Percentiles rank a stretch among this genome's conserved stretches.
Evolutionary conservation across 2,329 filamentous ascomycete genomes (phyloP).

Genomic region (Rhinocladiella similis): DNA sequence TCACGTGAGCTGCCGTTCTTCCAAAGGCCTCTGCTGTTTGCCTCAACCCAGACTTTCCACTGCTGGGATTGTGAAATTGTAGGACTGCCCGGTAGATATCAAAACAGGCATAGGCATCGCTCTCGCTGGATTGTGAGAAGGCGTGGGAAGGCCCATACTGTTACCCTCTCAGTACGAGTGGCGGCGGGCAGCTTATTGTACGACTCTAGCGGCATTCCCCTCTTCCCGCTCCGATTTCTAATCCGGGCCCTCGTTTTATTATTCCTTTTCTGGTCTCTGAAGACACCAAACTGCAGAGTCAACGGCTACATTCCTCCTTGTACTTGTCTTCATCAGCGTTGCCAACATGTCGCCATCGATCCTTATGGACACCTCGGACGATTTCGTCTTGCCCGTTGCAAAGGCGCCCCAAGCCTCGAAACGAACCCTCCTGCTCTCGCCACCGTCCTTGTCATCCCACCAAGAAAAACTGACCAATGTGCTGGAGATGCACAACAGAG

Average conservation of each 20-base stretch:
- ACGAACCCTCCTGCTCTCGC: conserved; percentile 81
- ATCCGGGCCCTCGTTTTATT: conserved; percentile 2
- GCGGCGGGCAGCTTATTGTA: no score
- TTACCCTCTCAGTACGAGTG: no score
- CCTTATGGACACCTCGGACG: conserved; percentile 57
- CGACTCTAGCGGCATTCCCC: conserved; percentile 2
- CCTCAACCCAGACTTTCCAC: no score
- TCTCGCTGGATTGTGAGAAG: no score
- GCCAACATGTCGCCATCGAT: conserved; percentile 45
- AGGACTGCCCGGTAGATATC: background rate
- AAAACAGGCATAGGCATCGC: background rate
- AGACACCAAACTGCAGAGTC: background rate
- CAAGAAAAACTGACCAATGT: conserved; percentile 73
- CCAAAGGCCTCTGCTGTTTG: no score
- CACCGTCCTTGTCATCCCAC: conserved; percentile 84
- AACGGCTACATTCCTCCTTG: no score
- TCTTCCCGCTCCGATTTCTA: conserved; percentile 4
- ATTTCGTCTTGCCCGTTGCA: conserved; percentile 46
- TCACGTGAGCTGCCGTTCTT: conserved; percentile 9
- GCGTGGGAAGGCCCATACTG: no score
- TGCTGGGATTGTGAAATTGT: no score
- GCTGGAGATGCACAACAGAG: conserved; percentile 71
- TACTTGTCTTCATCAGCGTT: no score
- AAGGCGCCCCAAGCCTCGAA: conserved; percentile 31
- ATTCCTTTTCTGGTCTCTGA: background rate